Percentiles rank a stretch among this genome's conserved stretches.
Evolutionary conservation across 148 eudicot genomes (phyloP).

Genomic region (Mesembryanthemum crystallinum): DNA sequence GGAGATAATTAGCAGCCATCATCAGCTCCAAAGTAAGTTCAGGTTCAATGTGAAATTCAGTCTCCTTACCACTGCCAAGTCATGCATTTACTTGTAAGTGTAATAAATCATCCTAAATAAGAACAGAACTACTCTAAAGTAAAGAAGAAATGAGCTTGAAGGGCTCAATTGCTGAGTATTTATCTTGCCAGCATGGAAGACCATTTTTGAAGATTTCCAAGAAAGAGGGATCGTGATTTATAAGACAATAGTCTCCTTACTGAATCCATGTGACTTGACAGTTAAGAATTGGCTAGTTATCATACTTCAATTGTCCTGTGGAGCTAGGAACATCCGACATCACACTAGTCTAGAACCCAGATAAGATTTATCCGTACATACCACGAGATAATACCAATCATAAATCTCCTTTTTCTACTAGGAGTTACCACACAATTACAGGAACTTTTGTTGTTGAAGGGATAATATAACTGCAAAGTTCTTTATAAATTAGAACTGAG

Average conservation of each 20-base stretch:
- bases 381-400: not conserved
- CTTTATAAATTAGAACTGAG: not conserved
- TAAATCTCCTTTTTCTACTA: not conserved
- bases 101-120: not conserved
- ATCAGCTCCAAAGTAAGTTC: constrained; percentile 94
- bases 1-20: constrained; percentile 99
- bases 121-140: not conserved
- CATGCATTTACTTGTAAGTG: not conserved
- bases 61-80: constrained; percentile 80
- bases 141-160: not conserved
- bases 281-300: too few species aligned
- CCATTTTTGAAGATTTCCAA: not conserved
- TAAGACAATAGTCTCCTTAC: not conserved
- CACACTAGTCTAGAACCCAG: too few species aligned
- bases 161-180: not conserved
- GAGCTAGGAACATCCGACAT: too few species aligned
- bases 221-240: not conserved
- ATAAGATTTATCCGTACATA: not conserved
- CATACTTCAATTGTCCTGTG: too few species aligned
- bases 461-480: too few species aligned
- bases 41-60: constrained; percentile 97
- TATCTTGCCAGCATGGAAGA: not conserved
- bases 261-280: too few species aligned
- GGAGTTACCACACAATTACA: not conserved
- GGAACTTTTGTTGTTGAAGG: not conserved